Percentiles rank a stretch among this genome's conserved stretches.
Evolutionary conservation across 352 stramenopile species (phyloP).

Genomic region (Pythium brachiatum): DNA sequence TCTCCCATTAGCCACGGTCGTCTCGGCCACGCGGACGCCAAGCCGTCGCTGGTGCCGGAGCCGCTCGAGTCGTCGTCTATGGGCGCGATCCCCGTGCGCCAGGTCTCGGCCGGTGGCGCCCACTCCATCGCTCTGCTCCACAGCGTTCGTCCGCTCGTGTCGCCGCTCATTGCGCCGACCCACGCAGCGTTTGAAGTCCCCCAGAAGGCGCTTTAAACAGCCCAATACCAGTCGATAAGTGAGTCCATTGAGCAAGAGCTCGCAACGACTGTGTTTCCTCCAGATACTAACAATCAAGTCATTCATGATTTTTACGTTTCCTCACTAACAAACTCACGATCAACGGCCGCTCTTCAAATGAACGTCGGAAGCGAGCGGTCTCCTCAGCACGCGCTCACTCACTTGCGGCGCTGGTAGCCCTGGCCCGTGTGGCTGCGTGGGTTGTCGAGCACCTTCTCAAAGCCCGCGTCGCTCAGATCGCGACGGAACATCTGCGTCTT

Average conservation of each 20-base stretch:
- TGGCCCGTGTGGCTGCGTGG: slow-evolving; percentile 24
- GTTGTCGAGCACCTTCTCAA: slow-evolving; percentile 26
- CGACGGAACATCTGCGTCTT: slow-evolving; percentile 29
- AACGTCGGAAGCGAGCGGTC: too few relatives aligned
- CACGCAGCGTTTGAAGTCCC: slow-evolving; percentile 12
- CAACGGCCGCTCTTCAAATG: too few relatives aligned
- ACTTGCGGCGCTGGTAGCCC: slow-evolving; percentile 20
- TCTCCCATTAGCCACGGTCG: slow-evolving; percentile 49
- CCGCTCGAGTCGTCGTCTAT: slow-evolving; percentile 41
- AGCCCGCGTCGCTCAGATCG: slow-evolving; percentile 23
- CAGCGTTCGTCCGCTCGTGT: slow-evolving; percentile 48
- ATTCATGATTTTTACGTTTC: not conserved
- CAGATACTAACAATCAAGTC: not conserved
- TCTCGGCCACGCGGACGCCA: slow-evolving; percentile 56
- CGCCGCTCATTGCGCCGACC: slow-evolving; percentile 53
- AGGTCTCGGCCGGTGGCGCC: slow-evolving; percentile 69
- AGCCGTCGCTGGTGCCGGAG: slow-evolving; percentile 45
- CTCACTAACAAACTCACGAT: too few relatives aligned
- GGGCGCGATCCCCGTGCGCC: slow-evolving; percentile 52
- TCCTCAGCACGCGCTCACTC: not conserved
- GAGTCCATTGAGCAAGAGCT: too few relatives aligned
- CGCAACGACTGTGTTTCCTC: too few relatives aligned
- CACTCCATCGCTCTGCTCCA: slow-evolving; percentile 77
- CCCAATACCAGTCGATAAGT: too few relatives aligned
- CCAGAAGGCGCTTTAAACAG: slow-evolving; percentile 19